Base-by-base conservation (phyloP, 1,284 basidiomycete species). In the Trametes hirsuta region DNA sequence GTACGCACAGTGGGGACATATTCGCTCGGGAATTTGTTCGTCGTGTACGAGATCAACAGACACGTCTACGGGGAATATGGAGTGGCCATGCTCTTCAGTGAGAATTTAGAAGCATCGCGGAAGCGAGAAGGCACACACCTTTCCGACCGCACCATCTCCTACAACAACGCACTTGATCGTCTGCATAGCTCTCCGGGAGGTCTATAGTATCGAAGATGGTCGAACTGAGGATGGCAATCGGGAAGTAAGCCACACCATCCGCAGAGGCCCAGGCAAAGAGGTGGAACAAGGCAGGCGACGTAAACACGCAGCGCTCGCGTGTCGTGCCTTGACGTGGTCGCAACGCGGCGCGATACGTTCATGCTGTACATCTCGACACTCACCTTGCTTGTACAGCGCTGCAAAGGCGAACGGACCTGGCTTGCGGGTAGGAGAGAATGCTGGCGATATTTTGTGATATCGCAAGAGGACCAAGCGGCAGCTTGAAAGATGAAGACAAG, bases 61-160 rank as follows among this genome's bases (percentile, higher is more conserved):
- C 97, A 99, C 52, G 97, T 99, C 94, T 98, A 52, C 39, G 21
- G 57, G 9, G 45, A 37, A 40, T 35, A 53, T 44, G 18, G 47
- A 30, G 21, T 25, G 35, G 35, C 44, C 18, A 39, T 18, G 42
- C 22, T 22, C 37, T 15, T 36, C 40, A 37, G 37, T 55, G 57
- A 52, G 45, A 11, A 21, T 49, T 44, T 5, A 53, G 36, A n/a
- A 22, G 44, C 8, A 39, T 21, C 58, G 49, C 50, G 55, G 63
- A 24, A 30, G 61, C 47, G 34, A 35, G 40, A 35, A 35, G 58
- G 18, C 18, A 78, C 90, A 68, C 72, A 94, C 94, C 93, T 99
- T 99, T 83, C 97, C 97, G 72, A 99, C 97, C 70, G 97, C 97
- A 91, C 97, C 97, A 83, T 99, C 97, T 76, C 97, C 97, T 67